Evolutionary conservation across 1,284 basidiomycete genomes (phyloP).

Genomic region (Phellopilus nigrolimitatus): DNA sequence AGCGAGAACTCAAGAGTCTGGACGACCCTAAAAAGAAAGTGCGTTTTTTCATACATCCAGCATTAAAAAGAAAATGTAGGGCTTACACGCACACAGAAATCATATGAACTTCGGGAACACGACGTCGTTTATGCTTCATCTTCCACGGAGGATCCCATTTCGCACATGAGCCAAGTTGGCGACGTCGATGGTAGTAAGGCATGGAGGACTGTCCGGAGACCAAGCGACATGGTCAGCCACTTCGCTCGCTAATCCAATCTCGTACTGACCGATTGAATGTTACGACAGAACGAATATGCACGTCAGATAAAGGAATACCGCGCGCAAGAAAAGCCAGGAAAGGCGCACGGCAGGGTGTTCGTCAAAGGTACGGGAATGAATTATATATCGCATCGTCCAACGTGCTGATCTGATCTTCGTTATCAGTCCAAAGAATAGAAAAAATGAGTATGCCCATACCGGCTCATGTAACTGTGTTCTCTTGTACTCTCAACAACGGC

Average conservation of each 20-base stretch:
- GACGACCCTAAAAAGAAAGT: conserved; percentile 49
- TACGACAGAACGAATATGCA: conserved; percentile 87
- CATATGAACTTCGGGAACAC: conserved; percentile 64
- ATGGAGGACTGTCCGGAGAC: conserved; percentile 83
- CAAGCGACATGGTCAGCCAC: conserved; percentile 83
- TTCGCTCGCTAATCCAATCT: background rate
- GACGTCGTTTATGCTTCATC: conserved; percentile 80
- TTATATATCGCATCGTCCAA: background rate
- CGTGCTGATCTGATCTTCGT: conserved; percentile 2
- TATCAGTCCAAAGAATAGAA: conserved; percentile 73
- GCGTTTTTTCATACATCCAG: conserved; percentile 24
- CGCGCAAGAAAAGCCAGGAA: conserved; percentile 70
- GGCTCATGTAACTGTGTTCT: conserved; percentile 65
- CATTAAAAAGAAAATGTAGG: background rate
- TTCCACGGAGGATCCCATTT: conserved; percentile 54
- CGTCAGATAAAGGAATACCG: conserved; percentile 82
- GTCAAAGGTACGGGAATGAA: conserved; percentile 63
- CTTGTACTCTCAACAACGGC: conserved; percentile 93
- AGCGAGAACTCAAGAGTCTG: conserved; percentile 59
- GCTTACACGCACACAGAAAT: conserved; percentile 28
- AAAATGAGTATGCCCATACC: conserved; percentile 74
- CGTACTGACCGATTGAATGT: background rate
- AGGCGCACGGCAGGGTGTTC: conserved; percentile 88
- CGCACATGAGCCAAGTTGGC: conserved; percentile 66
- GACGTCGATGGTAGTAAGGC: conserved; percentile 81